A percentile compares a stretch with the other conserved stretches of the same genome.
These are phyloP conservation scores for Ulmus americana DNA, from an alignment of 331 rosid genomes.

Conservation along the genomic window DNA sequence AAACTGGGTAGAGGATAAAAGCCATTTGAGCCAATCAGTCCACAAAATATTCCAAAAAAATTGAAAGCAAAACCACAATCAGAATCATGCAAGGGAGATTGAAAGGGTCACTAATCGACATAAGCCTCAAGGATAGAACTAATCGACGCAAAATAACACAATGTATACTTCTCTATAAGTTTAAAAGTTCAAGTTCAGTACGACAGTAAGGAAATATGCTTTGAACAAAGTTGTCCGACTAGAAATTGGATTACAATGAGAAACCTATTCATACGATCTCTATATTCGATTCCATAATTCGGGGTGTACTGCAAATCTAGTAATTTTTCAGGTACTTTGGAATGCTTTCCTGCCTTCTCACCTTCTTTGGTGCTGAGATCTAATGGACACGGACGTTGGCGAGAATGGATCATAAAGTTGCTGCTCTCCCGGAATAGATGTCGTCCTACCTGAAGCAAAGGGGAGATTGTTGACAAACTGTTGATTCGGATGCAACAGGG, in stretches of 20 bases:
- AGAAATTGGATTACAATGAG: slow-evolving; percentile 1
- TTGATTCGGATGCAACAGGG: slow-evolving; percentile 34
- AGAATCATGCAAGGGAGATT: background rate
- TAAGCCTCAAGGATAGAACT: background rate
- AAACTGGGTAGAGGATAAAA: too few relatives aligned
- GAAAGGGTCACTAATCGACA: background rate
- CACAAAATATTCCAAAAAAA: too few relatives aligned
- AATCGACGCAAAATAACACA: background rate
- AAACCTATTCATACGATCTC: background rate
- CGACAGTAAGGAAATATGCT: background rate
- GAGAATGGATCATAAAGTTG: slow-evolving; percentile 89
- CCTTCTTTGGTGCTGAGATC: slow-evolving; percentile 35
- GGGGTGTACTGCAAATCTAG: background rate
- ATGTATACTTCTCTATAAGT: too few relatives aligned
- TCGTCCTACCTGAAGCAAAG: slow-evolving; percentile 38
- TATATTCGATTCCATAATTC: background rate
- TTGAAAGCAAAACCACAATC: background rate
- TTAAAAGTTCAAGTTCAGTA: background rate
- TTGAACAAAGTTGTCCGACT: background rate
- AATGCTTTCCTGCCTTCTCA: slow-evolving; percentile 19
- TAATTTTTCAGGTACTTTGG: background rate
- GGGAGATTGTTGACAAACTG: slow-evolving; percentile 38
- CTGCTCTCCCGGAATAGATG: slow-evolving; percentile 49
- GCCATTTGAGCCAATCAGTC: too few relatives aligned
- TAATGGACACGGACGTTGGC: slow-evolving; percentile 52